Evolutionary conservation across 768 basidiomycete genomes (phyloP).

Genomic region (Tricholoma saponaceum): DNA sequence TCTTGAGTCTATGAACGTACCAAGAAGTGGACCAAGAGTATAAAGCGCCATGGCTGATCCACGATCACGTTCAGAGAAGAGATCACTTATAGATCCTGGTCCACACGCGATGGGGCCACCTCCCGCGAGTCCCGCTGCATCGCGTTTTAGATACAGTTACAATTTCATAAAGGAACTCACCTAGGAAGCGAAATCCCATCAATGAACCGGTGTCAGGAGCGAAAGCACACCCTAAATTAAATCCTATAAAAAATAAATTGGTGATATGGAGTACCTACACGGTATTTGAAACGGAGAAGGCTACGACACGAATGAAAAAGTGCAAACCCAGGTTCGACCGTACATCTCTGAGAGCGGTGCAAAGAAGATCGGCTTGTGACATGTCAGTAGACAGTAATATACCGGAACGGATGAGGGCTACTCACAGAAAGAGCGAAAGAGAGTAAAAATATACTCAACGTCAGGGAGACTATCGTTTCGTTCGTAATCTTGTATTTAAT

Average conservation of each 20-base stretch:
- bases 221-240: slow-evolving; percentile 68
- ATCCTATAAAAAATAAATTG: slow-evolving; percentile 56
- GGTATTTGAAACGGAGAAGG: neutral
- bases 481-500: slow-evolving; percentile 47
- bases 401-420: neutral
- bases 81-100: slow-evolving; percentile 58
- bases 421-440: slow-evolving; percentile 62
- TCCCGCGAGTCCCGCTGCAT: slow-evolving; percentile 57
- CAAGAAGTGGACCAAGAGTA: slow-evolving; percentile 58
- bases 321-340: slow-evolving; percentile 61
- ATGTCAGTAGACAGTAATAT: neutral
- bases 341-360: slow-evolving; percentile 73
- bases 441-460: slow-evolving; percentile 64
- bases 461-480: slow-evolving; percentile 50
- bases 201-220: slow-evolving; percentile 51
- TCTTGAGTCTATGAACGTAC: slow-evolving; percentile 21
- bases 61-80: slow-evolving; percentile 53
- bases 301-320: neutral
- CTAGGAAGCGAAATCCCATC: slow-evolving; percentile 64
- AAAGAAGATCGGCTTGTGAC: slow-evolving; percentile 47
- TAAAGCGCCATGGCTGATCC: slow-evolving; percentile 68
- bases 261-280: slow-evolving; percentile 58
- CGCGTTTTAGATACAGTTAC: neutral
- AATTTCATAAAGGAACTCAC: slow-evolving; percentile 30
- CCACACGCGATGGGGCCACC: slow-evolving; percentile 63